Evolutionary conservation across 2,329 filamentous ascomycete species (phyloP).

Genomic region (Xylariaceae sp.): DNA sequence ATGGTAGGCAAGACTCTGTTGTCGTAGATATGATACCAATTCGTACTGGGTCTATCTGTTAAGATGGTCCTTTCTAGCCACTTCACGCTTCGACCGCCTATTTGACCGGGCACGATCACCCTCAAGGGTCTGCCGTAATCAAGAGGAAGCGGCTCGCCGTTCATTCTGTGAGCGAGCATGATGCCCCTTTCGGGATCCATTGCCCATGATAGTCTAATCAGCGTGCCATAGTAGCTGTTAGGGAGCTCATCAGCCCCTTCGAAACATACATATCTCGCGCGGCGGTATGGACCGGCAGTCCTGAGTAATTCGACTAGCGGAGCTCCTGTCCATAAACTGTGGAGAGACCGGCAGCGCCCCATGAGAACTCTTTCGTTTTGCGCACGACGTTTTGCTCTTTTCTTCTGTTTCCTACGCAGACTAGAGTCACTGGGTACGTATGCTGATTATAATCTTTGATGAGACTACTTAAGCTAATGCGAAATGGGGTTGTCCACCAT

Average conservation of each 20-base stretch:
- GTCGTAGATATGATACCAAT: slow-evolving; percentile 95
- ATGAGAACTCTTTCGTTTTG: slow-evolving; percentile 92
- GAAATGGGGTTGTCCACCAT: slow-evolving; percentile 74
- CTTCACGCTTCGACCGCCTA: slow-evolving; percentile 88
- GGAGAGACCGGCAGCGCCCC: slow-evolving; percentile 82
- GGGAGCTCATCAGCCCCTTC: slow-evolving; percentile 85
- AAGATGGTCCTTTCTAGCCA: slow-evolving; percentile 82
- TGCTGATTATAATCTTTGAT: slow-evolving; percentile 72
- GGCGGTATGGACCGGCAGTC: slow-evolving; percentile 62
- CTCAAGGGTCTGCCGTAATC: slow-evolving; percentile 85
- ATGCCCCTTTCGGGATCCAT: slow-evolving; percentile 80
- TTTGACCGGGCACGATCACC: slow-evolving; percentile 83
- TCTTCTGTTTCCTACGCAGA: slow-evolving; percentile 85
- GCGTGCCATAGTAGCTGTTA: slow-evolving; percentile 86
- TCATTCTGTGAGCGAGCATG: slow-evolving; percentile 88
- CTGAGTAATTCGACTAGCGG: slow-evolving; percentile 67
- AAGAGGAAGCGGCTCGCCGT: slow-evolving; percentile 72
- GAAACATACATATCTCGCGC: slow-evolving; percentile 82
- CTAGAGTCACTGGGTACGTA: slow-evolving; percentile 82
- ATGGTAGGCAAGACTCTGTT: slow-evolving; percentile 86
- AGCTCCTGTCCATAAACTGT: slow-evolving; percentile 87
- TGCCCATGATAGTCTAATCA: slow-evolving; percentile 82
- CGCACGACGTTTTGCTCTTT: slow-evolving; percentile 91
- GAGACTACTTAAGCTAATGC: slow-evolving; percentile 67
- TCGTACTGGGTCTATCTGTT: slow-evolving; percentile 75